Evolutionary conservation across 331 rosid genomes (phyloP).

Genomic region (Cydonia oblonga): DNA sequence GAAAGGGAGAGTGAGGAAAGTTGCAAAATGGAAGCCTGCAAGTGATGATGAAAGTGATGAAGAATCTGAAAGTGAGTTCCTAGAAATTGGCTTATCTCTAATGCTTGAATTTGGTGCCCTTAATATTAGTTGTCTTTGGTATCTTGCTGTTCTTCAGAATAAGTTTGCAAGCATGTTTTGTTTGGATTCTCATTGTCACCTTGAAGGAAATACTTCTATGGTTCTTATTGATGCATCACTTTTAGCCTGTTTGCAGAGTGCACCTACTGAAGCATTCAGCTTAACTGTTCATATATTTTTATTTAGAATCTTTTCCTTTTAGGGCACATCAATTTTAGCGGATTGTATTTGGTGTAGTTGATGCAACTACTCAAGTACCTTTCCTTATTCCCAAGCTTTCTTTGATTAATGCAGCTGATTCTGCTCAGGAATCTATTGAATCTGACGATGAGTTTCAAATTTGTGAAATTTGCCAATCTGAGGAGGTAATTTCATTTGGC

Average conservation of each 20-base stretch:
- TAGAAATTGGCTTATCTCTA: constrained; percentile 13
- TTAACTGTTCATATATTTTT: neutral
- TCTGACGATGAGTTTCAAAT: constrained; percentile 82
- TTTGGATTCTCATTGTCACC: neutral
- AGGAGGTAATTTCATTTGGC: constrained; percentile 37
- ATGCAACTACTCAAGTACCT: neutral
- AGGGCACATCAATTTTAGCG: neutral
- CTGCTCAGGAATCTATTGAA: constrained; percentile 59
- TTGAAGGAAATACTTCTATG: too few relatives aligned
- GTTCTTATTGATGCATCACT: neutral
- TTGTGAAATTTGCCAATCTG: constrained; percentile 59
- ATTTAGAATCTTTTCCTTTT: neutral
- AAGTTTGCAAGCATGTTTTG: neutral
- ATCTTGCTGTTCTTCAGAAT: neutral
- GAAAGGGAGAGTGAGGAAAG: constrained; percentile 88
- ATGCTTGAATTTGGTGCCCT: constrained; percentile 7
- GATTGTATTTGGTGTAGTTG: neutral
- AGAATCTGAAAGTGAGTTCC: constrained; percentile 75
- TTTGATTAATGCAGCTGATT: constrained; percentile 57
- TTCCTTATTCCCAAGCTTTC: constrained; percentile 1
- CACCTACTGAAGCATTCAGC: neutral
- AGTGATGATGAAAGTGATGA: constrained; percentile 36
- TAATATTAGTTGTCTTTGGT: constrained; percentile 4
- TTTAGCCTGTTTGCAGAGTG: neutral
- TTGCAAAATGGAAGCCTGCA: constrained; percentile 71